Conservation (phyloP, 495 filamentous ascomycete species). For the Hypoxylon intermedium region DNA sequence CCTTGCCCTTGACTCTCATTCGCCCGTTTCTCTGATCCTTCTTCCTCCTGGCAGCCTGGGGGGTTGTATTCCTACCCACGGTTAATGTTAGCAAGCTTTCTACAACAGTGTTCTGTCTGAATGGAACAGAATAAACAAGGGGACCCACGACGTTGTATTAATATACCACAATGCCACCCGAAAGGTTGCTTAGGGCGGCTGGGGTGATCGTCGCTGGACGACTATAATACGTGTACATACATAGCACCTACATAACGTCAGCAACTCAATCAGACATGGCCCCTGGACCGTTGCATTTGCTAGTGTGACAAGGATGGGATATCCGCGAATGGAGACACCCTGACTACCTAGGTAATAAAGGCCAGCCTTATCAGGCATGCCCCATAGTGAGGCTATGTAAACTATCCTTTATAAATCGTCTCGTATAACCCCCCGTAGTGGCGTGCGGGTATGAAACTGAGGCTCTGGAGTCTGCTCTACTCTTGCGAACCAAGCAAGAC, state of each 20-base stretch:
- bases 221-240: conserved; percentile 10
- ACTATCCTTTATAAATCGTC: conserved; percentile 3
- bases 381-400: conserved; percentile 24
- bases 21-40: conserved; percentile 22
- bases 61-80: conserved; percentile 26
- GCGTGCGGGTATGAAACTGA: background rate
- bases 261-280: background rate
- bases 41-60: conserved; percentile 19
- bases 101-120: background rate
- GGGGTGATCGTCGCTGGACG: background rate
- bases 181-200: conserved; percentile 16
- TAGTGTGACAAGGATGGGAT: conserved; percentile 21
- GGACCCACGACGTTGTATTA: conserved; percentile 20
- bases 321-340: conserved; percentile 24
- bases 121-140: background rate
- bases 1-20: conserved; percentile 9
- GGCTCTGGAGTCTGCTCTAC: conserved; percentile 6
- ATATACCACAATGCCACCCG: conserved; percentile 25
- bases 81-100: conserved; percentile 18
- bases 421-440: conserved; percentile 1
- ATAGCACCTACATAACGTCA: conserved; percentile 23
- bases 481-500: background rate
- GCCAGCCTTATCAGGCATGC: conserved; percentile 32
- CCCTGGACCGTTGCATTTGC: conserved; percentile 17
- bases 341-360: conserved; percentile 26